These are phyloP conservation scores for Fraxinus albicans DNA, from an alignment of 305 asterid species.

Conservation along the genomic window DNA sequence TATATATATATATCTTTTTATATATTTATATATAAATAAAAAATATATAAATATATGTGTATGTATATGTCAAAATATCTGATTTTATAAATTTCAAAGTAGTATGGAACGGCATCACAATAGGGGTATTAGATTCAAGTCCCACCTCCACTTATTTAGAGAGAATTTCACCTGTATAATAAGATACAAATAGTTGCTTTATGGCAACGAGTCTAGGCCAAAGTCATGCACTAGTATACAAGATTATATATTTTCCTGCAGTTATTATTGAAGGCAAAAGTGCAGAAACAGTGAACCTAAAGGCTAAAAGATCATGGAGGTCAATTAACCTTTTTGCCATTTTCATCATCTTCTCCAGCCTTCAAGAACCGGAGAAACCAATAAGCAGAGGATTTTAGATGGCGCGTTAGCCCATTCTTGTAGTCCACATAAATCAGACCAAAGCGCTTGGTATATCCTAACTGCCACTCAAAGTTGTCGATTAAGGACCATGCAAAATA, in stretches of 20 bases:
- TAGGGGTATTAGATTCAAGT: neutral
- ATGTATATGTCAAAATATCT: too few relatives aligned
- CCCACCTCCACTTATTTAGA: neutral
- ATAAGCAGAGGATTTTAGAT: constrained; percentile 54
- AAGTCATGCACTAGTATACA: neutral
- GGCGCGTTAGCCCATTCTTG: constrained; percentile 40
- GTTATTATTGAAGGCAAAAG: neutral
- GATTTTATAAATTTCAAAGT: too few relatives aligned
- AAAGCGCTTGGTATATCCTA: constrained; percentile 34
- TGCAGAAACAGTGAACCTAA: neutral
- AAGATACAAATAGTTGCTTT: constrained; percentile 9
- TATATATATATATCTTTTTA: too few relatives aligned
- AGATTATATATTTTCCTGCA: neutral
- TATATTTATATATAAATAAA: too few relatives aligned
- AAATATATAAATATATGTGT: too few relatives aligned
- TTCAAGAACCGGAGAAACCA: constrained; percentile 50
- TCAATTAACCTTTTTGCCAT: constrained; percentile 31
- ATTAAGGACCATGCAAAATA: constrained; percentile 39
- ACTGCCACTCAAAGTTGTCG: constrained; percentile 38
- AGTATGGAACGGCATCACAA: neutral
- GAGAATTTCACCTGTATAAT: neutral
- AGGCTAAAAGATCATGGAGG: neutral
- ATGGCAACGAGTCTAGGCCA: neutral
- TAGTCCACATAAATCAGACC: constrained; percentile 50
- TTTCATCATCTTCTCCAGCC: constrained; percentile 29